Evolutionary conservation across 768 basidiomycete genomes (phyloP).

Genomic region (Rhodosporidiobolus odoratus): DNA sequence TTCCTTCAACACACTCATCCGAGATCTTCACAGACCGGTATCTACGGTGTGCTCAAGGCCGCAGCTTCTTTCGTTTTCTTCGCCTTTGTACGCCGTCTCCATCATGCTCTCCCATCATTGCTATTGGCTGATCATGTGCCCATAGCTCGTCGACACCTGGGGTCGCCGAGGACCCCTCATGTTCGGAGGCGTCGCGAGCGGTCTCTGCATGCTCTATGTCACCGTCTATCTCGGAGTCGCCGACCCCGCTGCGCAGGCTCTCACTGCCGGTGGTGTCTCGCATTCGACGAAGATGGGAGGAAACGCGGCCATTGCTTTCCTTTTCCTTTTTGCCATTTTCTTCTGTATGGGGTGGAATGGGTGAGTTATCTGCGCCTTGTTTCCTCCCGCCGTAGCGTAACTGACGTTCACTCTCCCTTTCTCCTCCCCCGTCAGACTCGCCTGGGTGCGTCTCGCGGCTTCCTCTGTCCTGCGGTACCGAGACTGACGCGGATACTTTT

Average conservation of each 20-base stretch:
- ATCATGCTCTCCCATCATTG: not conserved
- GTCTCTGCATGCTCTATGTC: slow-evolving; percentile 51
- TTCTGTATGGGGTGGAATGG: slow-evolving; percentile 53
- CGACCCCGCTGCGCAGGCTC: slow-evolving; percentile 42
- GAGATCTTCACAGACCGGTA: slow-evolving; percentile 46
- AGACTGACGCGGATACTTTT: no score
- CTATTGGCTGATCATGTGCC: slow-evolving; percentile 49
- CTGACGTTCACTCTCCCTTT: no score
- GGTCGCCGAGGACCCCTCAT: slow-evolving; percentile 51
- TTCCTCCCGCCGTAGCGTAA: no score
- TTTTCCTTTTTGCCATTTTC: slow-evolving; percentile 47
- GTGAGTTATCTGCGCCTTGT: no score
- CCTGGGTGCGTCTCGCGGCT: no score
- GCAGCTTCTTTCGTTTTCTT: slow-evolving; percentile 48
- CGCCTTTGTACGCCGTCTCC: slow-evolving; percentile 40
- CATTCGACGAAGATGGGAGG: slow-evolving; percentile 15
- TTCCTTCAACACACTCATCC: no score
- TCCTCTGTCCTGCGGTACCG: no score
- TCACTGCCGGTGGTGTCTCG: not conserved
- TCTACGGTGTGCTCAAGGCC: slow-evolving; percentile 52
- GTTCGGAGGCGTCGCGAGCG: slow-evolving; percentile 49
- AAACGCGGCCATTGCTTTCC: slow-evolving; percentile 15
- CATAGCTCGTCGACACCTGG: slow-evolving; percentile 48
- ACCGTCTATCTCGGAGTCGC: slow-evolving; percentile 40
- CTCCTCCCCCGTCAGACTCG: no score